These are phyloP conservation scores for Cymodocea nodosa DNA, from an alignment of 116 monocot genomes.

Conservation along the genomic window DNA sequence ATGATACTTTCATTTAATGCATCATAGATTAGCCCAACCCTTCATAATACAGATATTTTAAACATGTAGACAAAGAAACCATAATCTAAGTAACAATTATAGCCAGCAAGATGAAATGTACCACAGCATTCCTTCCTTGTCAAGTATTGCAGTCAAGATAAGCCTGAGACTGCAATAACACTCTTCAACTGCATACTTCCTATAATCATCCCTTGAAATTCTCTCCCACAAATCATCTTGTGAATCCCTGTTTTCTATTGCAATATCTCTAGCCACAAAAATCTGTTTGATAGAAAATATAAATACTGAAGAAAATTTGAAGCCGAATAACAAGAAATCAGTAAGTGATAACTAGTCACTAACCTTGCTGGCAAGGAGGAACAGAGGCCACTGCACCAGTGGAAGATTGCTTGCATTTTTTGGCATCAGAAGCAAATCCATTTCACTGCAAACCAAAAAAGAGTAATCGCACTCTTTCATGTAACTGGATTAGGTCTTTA, in stretches of 20 bases:
- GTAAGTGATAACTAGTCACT: background rate
- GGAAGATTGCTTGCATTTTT: constrained; percentile 61
- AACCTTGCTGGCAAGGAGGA: constrained; percentile 81
- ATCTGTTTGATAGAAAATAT: constrained; percentile 26
- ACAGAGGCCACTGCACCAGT: constrained; percentile 81
- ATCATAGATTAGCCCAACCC: constrained; percentile 63
- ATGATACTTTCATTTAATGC: constrained; percentile 35
- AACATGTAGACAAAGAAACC: background rate
- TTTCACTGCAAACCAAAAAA: constrained; percentile 39
- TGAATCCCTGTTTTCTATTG: constrained; percentile 50
- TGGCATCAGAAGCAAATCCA: constrained; percentile 82
- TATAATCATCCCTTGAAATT: constrained; percentile 82
- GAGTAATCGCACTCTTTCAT: background rate
- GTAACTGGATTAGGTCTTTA: background rate
- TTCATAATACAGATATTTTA: constrained; percentile 10
- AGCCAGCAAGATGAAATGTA: constrained; percentile 4
- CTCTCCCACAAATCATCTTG: constrained; percentile 80
- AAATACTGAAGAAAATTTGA: background rate
- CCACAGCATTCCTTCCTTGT: constrained; percentile 68
- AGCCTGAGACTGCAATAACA: constrained; percentile 40
- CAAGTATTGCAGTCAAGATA: constrained; percentile 59
- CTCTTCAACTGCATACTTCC: constrained; percentile 92
- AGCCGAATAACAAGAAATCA: background rate
- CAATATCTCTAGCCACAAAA: constrained; percentile 85
- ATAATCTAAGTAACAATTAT: background rate